phyloP scores from a whole-genome alignment of 2,329 filamentous ascomycete genomes.

The Pyrenochaeta sp. region DNA sequence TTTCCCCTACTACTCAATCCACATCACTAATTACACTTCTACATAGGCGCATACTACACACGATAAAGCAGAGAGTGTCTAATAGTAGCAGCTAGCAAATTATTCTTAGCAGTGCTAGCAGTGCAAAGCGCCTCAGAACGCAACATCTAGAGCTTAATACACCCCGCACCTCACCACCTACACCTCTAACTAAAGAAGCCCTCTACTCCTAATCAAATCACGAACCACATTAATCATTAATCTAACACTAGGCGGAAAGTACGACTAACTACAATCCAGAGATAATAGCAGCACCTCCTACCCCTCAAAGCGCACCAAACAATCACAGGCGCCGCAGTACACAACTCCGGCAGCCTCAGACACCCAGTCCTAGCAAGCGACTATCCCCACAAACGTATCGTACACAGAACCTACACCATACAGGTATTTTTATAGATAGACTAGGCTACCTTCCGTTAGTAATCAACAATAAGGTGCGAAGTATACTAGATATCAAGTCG shows the following conservation, averaged over 20 bases:
- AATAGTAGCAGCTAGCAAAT: no score
- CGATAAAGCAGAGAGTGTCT: no score
- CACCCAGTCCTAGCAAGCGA: slow-evolving; percentile 29
- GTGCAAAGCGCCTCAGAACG: no score
- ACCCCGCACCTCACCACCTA: no score
- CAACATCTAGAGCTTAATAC: no score
- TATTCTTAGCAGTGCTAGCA: no score
- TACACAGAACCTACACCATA: slow-evolving; percentile 26
- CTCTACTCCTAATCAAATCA: no score
- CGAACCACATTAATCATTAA: background rate
- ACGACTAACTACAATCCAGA: slow-evolving; percentile 1
- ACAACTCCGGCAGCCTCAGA: no score
- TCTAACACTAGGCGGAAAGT: slow-evolving; percentile 11
- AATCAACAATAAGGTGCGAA: slow-evolving; percentile 16
- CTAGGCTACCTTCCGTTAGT: slow-evolving; percentile 22
- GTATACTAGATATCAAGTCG: slow-evolving; percentile 21
- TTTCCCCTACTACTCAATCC: no score
- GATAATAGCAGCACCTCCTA: slow-evolving; percentile 20
- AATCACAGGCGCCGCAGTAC: slow-evolving; percentile 12
- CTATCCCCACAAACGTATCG: slow-evolving; percentile 27
- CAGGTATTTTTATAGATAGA: slow-evolving; percentile 17
- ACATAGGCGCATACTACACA: no score
- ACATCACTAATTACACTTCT: no score
- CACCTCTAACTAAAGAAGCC: no score
- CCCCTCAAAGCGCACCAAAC: slow-evolving; percentile 18